Evolutionary conservation across 169 alveolate genomes (phyloP), one percentile per base, ranked within the genome.

Genomic region (Eimeria acervulina): DNA sequence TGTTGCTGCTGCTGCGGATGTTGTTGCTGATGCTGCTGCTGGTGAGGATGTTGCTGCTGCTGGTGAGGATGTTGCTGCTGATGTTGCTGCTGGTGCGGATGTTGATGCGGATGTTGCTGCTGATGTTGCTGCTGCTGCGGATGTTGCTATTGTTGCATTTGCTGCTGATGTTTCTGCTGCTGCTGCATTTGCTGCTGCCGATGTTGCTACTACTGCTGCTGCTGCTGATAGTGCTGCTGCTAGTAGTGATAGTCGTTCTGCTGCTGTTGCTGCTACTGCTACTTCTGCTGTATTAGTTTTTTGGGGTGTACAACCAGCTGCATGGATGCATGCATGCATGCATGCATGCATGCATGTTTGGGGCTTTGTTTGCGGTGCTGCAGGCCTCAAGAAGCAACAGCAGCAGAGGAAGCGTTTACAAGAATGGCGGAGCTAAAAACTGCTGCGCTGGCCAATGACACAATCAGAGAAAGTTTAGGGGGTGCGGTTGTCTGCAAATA

Each of bases 51-150:
- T 55, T 55, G 66, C 66, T 55, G 17, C 66, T 55, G 5, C 26
- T 55, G 5, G 2, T 13, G 74, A 21, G 8, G 38, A 38, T 66
- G 78, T 74, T 74, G 85, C 85, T 74, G 85, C 85, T 74, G 85
- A 40, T 74, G 85, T 47, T 74, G 44, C 85, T 74, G 55, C 85
- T 31, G 52, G 19, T 47, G 55, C 19, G 55, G 12, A 47, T 5
- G 55, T 5, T 47, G 55, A 47, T 47, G 55, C 55, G 5, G 55
- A 5, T 47, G 55, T 47, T 47, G 55, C 55, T 47, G 55, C 55
- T 47, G 55, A 47, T 47, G 55, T 23, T 55, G 66, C 66, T 55
- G 66, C 66, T 55, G 66, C 66, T 55, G 66, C 26, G 17, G 66
- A 2, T 55, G 66, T 23, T 55, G 17, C 66, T 55, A 2, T 7